phyloP scores from a whole-genome alignment of 495 filamentous ascomycete genomes.

The Hypoxylon intermedium region DNA sequence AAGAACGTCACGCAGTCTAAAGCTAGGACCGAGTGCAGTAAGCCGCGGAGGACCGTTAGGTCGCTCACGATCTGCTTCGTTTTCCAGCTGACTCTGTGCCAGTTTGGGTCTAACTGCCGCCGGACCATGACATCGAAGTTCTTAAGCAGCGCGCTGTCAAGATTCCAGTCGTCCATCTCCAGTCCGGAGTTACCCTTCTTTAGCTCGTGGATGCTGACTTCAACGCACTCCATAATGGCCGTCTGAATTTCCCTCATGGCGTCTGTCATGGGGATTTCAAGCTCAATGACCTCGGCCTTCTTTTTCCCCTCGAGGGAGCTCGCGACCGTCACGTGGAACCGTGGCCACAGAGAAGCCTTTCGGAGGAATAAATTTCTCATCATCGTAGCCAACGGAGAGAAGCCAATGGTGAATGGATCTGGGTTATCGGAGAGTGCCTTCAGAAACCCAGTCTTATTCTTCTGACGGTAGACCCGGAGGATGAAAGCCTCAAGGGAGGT shows the following conservation, averaged over 20 bases:
- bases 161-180: conserved; percentile 97
- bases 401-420: conserved; percentile 88
- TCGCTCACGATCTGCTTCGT: conserved; percentile 93
- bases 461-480: conserved; percentile 87
- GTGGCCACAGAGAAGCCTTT: conserved; percentile 88
- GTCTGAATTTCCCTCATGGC: conserved; percentile 92
- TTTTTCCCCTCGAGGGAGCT: conserved; percentile 89
- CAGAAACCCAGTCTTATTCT: conserved; percentile 90
- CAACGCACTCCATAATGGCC: conserved; percentile 94
- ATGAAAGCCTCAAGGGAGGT: conserved; percentile 96
- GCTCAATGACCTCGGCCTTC: conserved; percentile 95
- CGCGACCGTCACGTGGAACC: conserved; percentile 91
- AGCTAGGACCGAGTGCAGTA: conserved; percentile 83
- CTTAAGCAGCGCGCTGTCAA: conserved; percentile 91
- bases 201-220: conserved; percentile 88
- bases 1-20: conserved; percentile 92
- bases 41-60: conserved; percentile 80
- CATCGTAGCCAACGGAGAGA: conserved; percentile 87
- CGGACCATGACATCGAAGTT: conserved; percentile 90
- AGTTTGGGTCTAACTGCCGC: conserved; percentile 92
- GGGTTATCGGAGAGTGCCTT: conserved; percentile 97
- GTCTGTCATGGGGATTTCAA: conserved; percentile 96
- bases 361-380: conserved; percentile 91
- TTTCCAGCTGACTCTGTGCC: conserved; percentile 95
- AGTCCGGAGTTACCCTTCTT: conserved; percentile 87